Evolutionary conservation across 2,329 filamentous ascomycete species (phyloP).

Genomic region (Exophiala aquamarina): DNA sequence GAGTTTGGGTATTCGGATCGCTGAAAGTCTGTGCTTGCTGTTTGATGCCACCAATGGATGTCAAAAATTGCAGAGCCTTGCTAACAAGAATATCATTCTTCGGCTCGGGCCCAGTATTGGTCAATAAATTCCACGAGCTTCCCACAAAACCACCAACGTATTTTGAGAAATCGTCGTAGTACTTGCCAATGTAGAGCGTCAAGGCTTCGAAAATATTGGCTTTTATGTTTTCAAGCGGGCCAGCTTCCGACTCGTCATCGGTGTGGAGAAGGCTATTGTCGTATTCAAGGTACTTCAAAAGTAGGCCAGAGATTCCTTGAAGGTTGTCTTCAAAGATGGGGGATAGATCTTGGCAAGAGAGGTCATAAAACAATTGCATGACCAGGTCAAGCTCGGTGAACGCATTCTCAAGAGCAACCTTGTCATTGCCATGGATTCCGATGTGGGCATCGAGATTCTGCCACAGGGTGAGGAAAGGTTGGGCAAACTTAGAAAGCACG

Average conservation of each 20-base stretch:
- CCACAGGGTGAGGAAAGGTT: slow-evolving; percentile 74
- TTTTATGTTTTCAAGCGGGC: slow-evolving; percentile 80
- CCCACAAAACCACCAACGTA: slow-evolving; percentile 82
- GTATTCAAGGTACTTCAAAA: slow-evolving; percentile 93
- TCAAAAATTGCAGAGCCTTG: slow-evolving; percentile 91
- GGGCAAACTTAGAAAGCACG: slow-evolving; percentile 80
- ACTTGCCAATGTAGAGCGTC: slow-evolving; percentile 90
- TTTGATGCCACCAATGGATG: slow-evolving; percentile 75
- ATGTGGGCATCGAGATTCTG: slow-evolving; percentile 58
- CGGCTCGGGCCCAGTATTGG: slow-evolving; percentile 78
- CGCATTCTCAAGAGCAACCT: slow-evolving; percentile 70
- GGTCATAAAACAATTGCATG: slow-evolving; percentile 89
- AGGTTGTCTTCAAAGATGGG: slow-evolving; percentile 93
- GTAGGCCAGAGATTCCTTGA: slow-evolving; percentile 68
- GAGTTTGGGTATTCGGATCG: slow-evolving; percentile 71
- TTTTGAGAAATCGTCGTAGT: slow-evolving; percentile 85
- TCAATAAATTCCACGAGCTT: slow-evolving; percentile 88
- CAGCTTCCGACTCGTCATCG: slow-evolving; percentile 85
- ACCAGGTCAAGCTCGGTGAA: slow-evolving; percentile 85
- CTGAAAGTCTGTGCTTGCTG: slow-evolving; percentile 85
- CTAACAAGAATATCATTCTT: slow-evolving; percentile 95
- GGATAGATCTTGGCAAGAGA: slow-evolving; percentile 95
- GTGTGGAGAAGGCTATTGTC: slow-evolving; percentile 79
- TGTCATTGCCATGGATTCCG: slow-evolving; percentile 72
- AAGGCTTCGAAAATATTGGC: slow-evolving; percentile 90